phyloP scores from a whole-genome alignment of 2,329 filamentous ascomycete genomes.

The Fusarium multiceps region DNA sequence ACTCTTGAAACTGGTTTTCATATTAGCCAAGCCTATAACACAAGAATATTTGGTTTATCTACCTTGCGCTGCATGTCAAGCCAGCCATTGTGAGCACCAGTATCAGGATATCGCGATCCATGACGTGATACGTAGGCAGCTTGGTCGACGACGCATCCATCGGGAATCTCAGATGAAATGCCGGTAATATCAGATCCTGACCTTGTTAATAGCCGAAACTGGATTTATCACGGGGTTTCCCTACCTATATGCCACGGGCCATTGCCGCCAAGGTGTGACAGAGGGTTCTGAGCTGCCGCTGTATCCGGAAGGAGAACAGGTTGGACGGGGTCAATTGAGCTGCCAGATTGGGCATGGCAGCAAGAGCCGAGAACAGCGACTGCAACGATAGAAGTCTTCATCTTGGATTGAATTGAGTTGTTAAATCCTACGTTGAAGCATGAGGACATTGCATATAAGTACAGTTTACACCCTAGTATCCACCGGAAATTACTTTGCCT shows the following conservation, averaged over 20 bases:
- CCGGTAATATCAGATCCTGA: constrained; percentile 65
- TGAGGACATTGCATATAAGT: neutral
- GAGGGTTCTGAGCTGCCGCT: constrained; percentile 52
- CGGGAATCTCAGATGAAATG: constrained; percentile 65
- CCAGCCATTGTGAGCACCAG: constrained; percentile 69
- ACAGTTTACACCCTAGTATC: neutral
- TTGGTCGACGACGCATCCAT: constrained; percentile 68
- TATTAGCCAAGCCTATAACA: neutral
- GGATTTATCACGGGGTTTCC: neutral
- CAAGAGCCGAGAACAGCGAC: constrained; percentile 2
- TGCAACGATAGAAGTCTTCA: neutral
- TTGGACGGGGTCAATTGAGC: constrained; percentile 44
- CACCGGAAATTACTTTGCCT: constrained; percentile 20
- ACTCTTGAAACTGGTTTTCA: constrained; percentile 59
- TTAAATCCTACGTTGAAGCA: neutral
- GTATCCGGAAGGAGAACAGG: constrained; percentile 45
- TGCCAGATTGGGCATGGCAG: constrained; percentile 20
- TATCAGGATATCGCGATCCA: constrained; percentile 72
- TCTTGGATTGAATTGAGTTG: neutral
- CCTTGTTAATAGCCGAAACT: neutral
- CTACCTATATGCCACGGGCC: constrained; percentile 64
- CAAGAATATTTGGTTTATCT: neutral
- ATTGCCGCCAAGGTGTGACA: constrained; percentile 64
- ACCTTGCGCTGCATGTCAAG: constrained; percentile 58
- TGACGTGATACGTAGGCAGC: constrained; percentile 70